These are phyloP conservation scores for Pugionium dolabratum DNA, from an alignment of 345 rosid genomes.

Conservation along the genomic window DNA sequence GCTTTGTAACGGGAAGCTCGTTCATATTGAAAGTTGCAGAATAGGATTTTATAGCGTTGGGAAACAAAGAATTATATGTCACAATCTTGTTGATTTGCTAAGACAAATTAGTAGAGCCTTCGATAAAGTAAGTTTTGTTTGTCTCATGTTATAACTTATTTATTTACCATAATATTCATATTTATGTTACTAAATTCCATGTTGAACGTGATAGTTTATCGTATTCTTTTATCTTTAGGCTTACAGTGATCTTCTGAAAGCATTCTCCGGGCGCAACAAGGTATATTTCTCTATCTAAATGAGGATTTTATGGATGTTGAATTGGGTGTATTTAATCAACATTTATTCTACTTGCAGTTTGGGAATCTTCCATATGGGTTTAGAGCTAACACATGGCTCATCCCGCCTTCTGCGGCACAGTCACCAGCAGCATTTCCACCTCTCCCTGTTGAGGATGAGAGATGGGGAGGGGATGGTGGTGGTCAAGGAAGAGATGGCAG, in stretches of 20 bases:
- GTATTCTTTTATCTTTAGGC: slow-evolving; percentile 54
- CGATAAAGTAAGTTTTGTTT: slow-evolving; percentile 58
- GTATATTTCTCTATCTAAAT: slow-evolving; percentile 43
- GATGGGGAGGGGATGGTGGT: slow-evolving; percentile 95
- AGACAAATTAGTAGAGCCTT: slow-evolving; percentile 92
- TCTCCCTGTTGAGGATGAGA: slow-evolving; percentile 84
- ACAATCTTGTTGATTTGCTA: slow-evolving; percentile 88
- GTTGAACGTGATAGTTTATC: neutral
- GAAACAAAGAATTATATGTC: slow-evolving; percentile 74
- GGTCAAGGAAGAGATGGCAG: slow-evolving; percentile 85
- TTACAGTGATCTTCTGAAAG: slow-evolving; percentile 80
- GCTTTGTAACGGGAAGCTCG: slow-evolving; percentile 91
- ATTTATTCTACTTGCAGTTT: slow-evolving; percentile 55
- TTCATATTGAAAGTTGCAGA: slow-evolving; percentile 77
- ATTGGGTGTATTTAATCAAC: slow-evolving; percentile 1
- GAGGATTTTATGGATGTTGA: slow-evolving; percentile 17
- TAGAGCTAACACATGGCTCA: slow-evolving; percentile 97
- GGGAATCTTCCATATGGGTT: slow-evolving; percentile 98
- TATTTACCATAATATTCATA: neutral
- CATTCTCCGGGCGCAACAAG: slow-evolving; percentile 90
- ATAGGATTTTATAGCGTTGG: slow-evolving; percentile 80
- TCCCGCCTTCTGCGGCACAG: slow-evolving; percentile 79
- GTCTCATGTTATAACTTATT: neutral
- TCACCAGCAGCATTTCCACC: slow-evolving; percentile 67
- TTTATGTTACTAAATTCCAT: neutral